Evolutionary conservation across 1,284 basidiomycete species (phyloP), one percentile per base, ranked within the genome.

Genomic region (Malassezia nana): DNA sequence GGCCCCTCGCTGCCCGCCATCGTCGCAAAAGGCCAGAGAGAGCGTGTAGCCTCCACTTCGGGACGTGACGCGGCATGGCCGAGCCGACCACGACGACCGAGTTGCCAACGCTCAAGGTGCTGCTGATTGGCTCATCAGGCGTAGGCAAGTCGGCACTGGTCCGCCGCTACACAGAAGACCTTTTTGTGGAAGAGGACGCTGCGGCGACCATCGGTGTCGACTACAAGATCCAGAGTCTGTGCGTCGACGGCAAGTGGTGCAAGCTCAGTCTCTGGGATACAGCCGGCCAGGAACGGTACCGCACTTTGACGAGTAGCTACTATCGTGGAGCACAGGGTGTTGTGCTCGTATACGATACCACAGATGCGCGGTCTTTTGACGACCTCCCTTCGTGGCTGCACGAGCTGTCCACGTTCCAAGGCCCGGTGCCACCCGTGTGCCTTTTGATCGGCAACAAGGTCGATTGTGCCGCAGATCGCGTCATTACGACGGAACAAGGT

Each of bases 361-460:
- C 91, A 3, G 88, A 85, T 63, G 80, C 88, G 30, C 84, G 87
- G 68, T 86, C 89, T 0, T 98, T 94, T 70, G 89, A 94, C 42
- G 86, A 89, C 12, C 81, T 96, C 13, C 84, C 89, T 12, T 80
- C 83, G 50, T 98, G 94, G 92, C 89, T 87, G 75, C 82, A 83
- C 47, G 92, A 98, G 74, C 83, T 98, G 9, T 89, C 94, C 69
- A 92, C 87, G 22, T 96, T 95, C 70, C 87, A 91, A 45, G 64
- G 62, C 8, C 63, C 58, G 25, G 48, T 60, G 5, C 83, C 84
- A 7, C 87, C 94, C n/a, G 87, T 91, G 46, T 89, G 90, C 80
- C 89, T 96, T 66, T 81, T 98, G 25, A 89, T 96, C 2, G 81
- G 81, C 7, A 98, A 98, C 77, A 98, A 96, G 76, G 80, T 92